Percentiles rank a stretch among this genome's conserved stretches.
These are phyloP conservation scores for Microdochium trichocladiopsis DNA, from an alignment of 2,329 filamentous ascomycete genomes.

Conservation along the genomic window DNA sequence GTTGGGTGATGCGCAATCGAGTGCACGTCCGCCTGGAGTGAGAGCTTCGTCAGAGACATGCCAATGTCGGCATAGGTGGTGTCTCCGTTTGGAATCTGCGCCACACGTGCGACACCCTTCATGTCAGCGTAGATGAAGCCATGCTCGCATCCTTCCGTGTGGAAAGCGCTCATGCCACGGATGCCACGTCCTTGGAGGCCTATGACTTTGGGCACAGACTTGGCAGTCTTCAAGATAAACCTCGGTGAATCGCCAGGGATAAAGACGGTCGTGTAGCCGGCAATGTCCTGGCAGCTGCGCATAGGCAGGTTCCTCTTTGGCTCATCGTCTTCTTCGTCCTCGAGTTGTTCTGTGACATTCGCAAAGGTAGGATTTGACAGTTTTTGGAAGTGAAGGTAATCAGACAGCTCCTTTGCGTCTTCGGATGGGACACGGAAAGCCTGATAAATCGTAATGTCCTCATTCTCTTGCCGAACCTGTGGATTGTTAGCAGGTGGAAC, in stretches of 20 bases:
- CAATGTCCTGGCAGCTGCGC: constrained; percentile 55
- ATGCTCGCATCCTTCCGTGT: constrained; percentile 68
- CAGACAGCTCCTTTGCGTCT: constrained; percentile 36
- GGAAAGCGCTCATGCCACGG: constrained; percentile 66
- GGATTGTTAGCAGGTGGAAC: constrained; percentile 3
- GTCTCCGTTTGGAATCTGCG: constrained; percentile 55
- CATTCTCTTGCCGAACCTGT: constrained; percentile 68
- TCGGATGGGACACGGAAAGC: constrained; percentile 52
- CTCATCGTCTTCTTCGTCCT: constrained; percentile 44
- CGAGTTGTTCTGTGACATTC: constrained; percentile 39
- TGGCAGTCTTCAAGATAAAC: constrained; percentile 77
- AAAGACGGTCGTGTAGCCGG: constrained; percentile 75
- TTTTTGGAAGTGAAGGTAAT: constrained; percentile 69
- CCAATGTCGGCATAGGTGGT: constrained; percentile 68
- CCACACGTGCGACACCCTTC: constrained; percentile 65
- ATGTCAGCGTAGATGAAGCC: constrained; percentile 80
- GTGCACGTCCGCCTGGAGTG: constrained; percentile 62
- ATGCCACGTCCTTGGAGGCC: constrained; percentile 62
- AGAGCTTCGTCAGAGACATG: constrained; percentile 66
- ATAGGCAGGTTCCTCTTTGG: constrained; percentile 45
- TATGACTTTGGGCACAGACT: constrained; percentile 69
- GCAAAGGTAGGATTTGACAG: constrained; percentile 62
- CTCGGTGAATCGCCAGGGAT: constrained; percentile 72
- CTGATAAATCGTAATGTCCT: constrained; percentile 84
- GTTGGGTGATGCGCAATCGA: constrained; percentile 70